phyloP scores from a whole-genome alignment of 768 basidiomycete genomes.

The Serendipita sp. region DNA sequence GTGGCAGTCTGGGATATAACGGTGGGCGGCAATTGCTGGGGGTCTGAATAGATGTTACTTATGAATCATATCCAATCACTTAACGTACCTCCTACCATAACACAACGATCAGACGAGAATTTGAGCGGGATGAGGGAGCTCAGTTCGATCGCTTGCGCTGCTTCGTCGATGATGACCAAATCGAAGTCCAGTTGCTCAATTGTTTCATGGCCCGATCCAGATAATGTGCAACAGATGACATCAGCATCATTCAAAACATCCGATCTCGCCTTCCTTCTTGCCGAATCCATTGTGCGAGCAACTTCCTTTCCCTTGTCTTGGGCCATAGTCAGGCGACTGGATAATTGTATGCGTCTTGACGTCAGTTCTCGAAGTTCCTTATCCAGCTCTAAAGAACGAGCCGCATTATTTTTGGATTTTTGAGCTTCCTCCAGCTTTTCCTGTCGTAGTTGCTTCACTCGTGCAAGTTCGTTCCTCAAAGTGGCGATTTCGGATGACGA shows the following conservation, averaged over 20 bases:
- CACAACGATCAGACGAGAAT: slow-evolving; percentile 64
- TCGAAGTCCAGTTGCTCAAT: slow-evolving; percentile 79
- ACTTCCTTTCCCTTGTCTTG: slow-evolving; percentile 76
- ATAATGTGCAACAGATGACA: slow-evolving; percentile 85
- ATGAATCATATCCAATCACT: background rate
- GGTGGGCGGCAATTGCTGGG: slow-evolving; percentile 92
- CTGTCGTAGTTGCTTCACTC: slow-evolving; percentile 43
- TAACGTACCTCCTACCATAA: slow-evolving; percentile 75
- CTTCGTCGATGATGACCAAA: slow-evolving; percentile 94
- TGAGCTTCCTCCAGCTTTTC: slow-evolving; percentile 48
- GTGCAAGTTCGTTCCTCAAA: slow-evolving; percentile 52
- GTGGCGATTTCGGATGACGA: slow-evolving; percentile 34
- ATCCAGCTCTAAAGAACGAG: slow-evolving; percentile 40
- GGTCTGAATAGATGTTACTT: slow-evolving; percentile 31
- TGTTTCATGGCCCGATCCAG: slow-evolving; percentile 82
- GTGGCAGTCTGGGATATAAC: slow-evolving; percentile 48
- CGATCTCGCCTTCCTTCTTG: slow-evolving; percentile 51
- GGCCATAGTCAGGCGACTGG: slow-evolving; percentile 54
- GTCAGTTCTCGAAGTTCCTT: slow-evolving; percentile 56
- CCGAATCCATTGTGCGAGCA: slow-evolving; percentile 65
- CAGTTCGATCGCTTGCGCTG: slow-evolving; percentile 90
- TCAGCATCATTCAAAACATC: slow-evolving; percentile 80
- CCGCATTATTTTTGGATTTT: slow-evolving; percentile 38
- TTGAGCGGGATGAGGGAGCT: slow-evolving; percentile 91
- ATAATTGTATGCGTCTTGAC: slow-evolving; percentile 43